These are phyloP conservation scores for Lipomyces japonicus DNA, from an alignment of 805 yeast species.

Conservation along the genomic window DNA sequence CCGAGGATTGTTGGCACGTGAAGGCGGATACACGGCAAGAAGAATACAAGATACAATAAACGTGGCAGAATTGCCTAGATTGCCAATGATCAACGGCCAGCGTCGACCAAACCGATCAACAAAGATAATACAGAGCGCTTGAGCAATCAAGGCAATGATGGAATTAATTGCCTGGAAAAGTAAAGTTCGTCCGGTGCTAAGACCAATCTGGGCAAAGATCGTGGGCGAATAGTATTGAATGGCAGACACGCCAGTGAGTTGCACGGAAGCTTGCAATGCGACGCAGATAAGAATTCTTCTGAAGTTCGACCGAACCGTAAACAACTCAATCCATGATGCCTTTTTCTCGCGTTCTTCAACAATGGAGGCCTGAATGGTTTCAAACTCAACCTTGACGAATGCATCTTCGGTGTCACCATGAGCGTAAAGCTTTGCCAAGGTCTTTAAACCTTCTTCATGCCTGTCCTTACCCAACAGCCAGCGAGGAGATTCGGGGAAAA, in stretches of 20 bases:
- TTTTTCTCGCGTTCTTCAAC: background rate
- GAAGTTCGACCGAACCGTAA: background rate
- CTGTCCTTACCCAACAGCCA: conserved; percentile 43
- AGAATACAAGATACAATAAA: conserved; percentile 32
- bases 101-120: conserved; percentile 34
- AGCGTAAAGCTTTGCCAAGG: conserved; percentile 44
- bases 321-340: background rate
- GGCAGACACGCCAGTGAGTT: conserved; percentile 42
- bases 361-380: background rate
- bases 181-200: conserved; percentile 34
- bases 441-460: conserved; percentile 43
- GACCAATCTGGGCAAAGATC: conserved; percentile 49
- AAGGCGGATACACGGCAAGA: conserved; percentile 32
- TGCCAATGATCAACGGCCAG: conserved; percentile 21
- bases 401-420: conserved; percentile 38
- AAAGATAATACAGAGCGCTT: conserved; percentile 26
- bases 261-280: conserved; percentile 37
- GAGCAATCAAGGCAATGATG: conserved; percentile 33
- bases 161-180: conserved; percentile 33
- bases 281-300: background rate
- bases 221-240: conserved; percentile 47
- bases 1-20: conserved; percentile 22
- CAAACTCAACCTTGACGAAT: conserved; percentile 7
- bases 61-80: conserved; percentile 26
- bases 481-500: conserved; percentile 50